Base-by-base conservation (phyloP, 1,139 yeast species). In the Williopsis jadinii region DNA sequence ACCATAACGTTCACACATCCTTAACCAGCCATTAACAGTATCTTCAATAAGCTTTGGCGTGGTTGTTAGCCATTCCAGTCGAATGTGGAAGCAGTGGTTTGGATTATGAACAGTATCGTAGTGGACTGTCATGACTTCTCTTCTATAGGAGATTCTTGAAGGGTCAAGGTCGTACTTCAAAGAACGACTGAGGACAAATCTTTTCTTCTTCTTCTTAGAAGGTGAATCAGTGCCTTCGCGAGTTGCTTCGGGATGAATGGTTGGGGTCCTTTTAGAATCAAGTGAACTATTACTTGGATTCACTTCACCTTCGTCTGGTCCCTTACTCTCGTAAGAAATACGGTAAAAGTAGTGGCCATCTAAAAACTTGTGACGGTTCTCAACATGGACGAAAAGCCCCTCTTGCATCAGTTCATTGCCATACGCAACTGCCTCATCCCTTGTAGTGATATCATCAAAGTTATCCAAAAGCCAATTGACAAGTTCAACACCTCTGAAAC, bases 331-430 rank as follows among this genome's bases (percentile, higher is more conserved):
- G 11, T 46, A 39, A 9, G 73, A 73, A 41, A 90, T 62, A 50
- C 79, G 83, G 57, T 92, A 92, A 58, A 90, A 90, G 58, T 88
- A 92, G 57, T 92, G 90, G 0, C 98, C 98, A 63, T 90, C 95
- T 41, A 88, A 64, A 48, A 92, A 85, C 2, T 84, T 78, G 56
- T 92, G 97, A 35, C 92, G 73, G 37, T 77, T 70, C 47, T 85
- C 88, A 28, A 87, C 97, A 56, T 92, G 97, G 28, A 65, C 71
- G 59, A 92, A 80, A 26, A 92, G 58, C 0, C 85, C 86, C 39
- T 68, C 69, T 11, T 76, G 73, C 94, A 86, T 83, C 38, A 90
- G 63, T 11, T 64, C 59, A 52, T 87, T 92, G 1, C 97, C 98
- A 59, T 70, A 92, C 11, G 67, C 72, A 0, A 80, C 76, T 0